Evolutionary conservation across 805 yeast species (phyloP).

Genomic region (Candida broadrunensis): DNA sequence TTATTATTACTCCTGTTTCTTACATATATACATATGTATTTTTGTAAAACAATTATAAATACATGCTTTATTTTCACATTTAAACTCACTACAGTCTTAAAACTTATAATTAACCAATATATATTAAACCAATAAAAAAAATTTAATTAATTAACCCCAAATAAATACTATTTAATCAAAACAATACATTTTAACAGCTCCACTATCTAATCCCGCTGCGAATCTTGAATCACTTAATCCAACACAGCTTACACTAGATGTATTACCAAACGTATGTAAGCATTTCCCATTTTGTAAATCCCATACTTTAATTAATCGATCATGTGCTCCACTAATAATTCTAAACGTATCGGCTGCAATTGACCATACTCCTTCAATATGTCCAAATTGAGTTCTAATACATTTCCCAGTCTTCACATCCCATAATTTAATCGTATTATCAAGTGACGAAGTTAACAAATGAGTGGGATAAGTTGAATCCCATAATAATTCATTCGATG

Average conservation of each 20-base stretch:
- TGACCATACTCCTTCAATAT: constrained; percentile 97
- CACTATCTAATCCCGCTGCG: constrained; percentile 88
- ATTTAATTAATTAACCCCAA: no score
- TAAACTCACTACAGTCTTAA: no score
- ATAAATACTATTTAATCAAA: constrained; percentile 68
- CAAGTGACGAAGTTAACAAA: constrained; percentile 80
- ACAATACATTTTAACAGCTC: constrained; percentile 79
- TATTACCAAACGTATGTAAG: constrained; percentile 86
- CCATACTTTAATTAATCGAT: constrained; percentile 87
- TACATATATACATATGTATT: no score
- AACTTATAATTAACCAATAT: no score
- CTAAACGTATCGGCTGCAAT: constrained; percentile 95
- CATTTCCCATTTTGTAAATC: constrained; percentile 93
- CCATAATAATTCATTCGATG: constrained; percentile 9
- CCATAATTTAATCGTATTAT: constrained; percentile 92
- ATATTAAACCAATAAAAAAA: no score
- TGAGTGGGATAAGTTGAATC: constrained; percentile 67
- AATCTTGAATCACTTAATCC: constrained; percentile 86
- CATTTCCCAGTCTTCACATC: constrained; percentile 84
- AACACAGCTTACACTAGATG: constrained; percentile 59
- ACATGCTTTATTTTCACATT: no score
- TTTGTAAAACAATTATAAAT: no score
- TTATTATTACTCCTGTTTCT: no score
- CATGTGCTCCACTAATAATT: constrained; percentile 93
- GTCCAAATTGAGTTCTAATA: constrained; percentile 93